A percentile compares a stretch with the other conserved stretches of the same genome.
Evolutionary conservation across 352 stramenopile species (phyloP).

Genomic region (Blastocystis hominis): DNA sequence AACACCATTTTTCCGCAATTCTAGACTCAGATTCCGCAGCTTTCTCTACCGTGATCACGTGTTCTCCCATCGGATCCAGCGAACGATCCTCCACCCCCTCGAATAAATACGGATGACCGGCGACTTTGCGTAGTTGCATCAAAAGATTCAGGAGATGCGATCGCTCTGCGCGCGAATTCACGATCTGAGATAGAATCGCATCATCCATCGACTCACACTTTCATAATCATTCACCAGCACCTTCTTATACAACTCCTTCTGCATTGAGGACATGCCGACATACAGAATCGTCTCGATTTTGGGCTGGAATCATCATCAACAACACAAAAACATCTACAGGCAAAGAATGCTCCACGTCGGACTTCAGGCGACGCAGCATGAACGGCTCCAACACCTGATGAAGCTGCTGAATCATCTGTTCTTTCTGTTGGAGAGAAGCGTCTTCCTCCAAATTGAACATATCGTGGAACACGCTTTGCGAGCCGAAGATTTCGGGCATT

Average conservation of each 20-base stretch:
- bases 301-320: too few relatives aligned
- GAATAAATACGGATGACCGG: conserved; percentile 99
- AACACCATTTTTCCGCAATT: conserved; percentile 94
- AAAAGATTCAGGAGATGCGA: conserved; percentile 75
- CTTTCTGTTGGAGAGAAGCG: conserved; percentile 9
- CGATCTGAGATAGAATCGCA: too few relatives aligned
- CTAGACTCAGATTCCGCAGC: conserved; percentile 91
- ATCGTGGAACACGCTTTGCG: conserved; percentile 91
- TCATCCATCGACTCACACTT: too few relatives aligned
- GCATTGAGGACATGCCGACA: conserved; percentile 88
- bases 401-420: conserved; percentile 80
- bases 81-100: conserved; percentile 83
- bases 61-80: neutral
- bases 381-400: conserved; percentile 86
- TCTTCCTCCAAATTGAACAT: conserved; percentile 88
- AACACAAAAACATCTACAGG: too few relatives aligned
- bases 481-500: conserved; percentile 85
- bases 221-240: conserved; percentile 82
- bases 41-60: too few relatives aligned
- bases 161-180: conserved; percentile 63
- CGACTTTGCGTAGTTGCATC: conserved; percentile 93
- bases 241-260: conserved; percentile 95
- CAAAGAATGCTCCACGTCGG: conserved; percentile 87
- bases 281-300: conserved; percentile 98
- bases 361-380: conserved; percentile 91